A percentile compares a stretch with the other conserved stretches of the same genome.
These are phyloP conservation scores for Cyphellophora europaea DNA, from an alignment of 2,329 filamentous ascomycete species.

Conservation along the genomic window DNA sequence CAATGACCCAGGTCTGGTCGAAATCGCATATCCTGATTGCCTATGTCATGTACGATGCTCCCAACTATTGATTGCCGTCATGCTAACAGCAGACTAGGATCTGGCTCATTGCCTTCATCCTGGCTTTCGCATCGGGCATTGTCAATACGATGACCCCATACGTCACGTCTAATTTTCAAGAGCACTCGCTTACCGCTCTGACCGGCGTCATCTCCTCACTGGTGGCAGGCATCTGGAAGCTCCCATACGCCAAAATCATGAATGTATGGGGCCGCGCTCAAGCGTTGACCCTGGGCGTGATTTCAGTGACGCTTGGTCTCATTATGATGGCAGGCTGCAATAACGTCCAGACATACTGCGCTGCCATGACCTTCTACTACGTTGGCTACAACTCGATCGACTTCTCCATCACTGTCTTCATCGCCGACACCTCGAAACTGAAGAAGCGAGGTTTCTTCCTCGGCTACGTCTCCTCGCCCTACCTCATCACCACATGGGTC, in stretches of 20 bases:
- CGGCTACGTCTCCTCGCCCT: slow-evolving; percentile 20
- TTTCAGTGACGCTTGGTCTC: not conserved
- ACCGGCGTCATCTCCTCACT: slow-evolving; percentile 44
- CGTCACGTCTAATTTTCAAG: slow-evolving; percentile 42
- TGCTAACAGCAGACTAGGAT: no score
- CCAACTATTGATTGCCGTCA: no score
- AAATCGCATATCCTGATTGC: slow-evolving; percentile 14
- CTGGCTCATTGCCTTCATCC: slow-evolving; percentile 33
- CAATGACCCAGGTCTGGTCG: slow-evolving; percentile 30
- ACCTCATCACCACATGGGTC: slow-evolving; percentile 10
- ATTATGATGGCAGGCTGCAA: slow-evolving; percentile 53
- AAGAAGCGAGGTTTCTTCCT: slow-evolving; percentile 12
- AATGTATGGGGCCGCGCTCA: slow-evolving; percentile 53
- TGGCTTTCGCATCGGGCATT: slow-evolving; percentile 31
- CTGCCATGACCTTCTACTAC: slow-evolving; percentile 44
- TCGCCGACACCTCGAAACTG: slow-evolving; percentile 25
- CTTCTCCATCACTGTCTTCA: slow-evolving; percentile 19
- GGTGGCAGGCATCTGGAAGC: slow-evolving; percentile 45
- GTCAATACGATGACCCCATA: slow-evolving; percentile 35
- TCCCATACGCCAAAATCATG: slow-evolving; percentile 53
- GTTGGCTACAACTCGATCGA: slow-evolving; percentile 18
- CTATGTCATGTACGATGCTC: no score
- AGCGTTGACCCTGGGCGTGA: slow-evolving; percentile 27
- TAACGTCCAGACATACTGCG: slow-evolving; percentile 50
- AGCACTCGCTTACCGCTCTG: slow-evolving; percentile 39